These are phyloP conservation scores for Sphenostylis stenocarpa DNA, from an alignment of 306 rosid species.

Conservation along the genomic window DNA sequence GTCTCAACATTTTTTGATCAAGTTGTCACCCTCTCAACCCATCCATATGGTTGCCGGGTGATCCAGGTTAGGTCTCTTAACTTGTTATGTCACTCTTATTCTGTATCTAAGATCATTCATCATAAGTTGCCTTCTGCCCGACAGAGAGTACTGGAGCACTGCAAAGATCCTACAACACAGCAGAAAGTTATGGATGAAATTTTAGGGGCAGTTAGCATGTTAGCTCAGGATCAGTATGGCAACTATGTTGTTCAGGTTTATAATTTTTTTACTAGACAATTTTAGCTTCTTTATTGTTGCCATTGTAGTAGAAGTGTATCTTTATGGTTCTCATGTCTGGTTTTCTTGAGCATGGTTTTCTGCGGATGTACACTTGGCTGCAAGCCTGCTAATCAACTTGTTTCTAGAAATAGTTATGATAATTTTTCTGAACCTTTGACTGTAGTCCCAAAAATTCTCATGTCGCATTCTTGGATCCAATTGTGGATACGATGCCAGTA, in stretches of 20 bases:
- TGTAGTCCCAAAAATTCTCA: background rate
- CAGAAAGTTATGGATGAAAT: constrained; percentile 93
- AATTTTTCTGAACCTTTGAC: background rate
- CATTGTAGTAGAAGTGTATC: background rate
- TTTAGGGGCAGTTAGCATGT: constrained; percentile 91
- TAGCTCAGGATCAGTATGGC: constrained; percentile 98
- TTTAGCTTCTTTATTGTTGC: background rate
- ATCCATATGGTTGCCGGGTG: constrained; percentile 98
- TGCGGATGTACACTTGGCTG: background rate
- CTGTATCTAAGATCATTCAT: background rate
- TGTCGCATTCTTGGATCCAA: too few relatives aligned
- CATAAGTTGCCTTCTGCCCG: constrained; percentile 10
- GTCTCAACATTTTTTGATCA: constrained; percentile 90
- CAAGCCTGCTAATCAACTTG: background rate
- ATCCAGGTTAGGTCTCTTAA: constrained; percentile 58
- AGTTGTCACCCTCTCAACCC: constrained; percentile 92
- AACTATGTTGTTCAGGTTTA: constrained; percentile 96
- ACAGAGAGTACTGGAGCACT: constrained; percentile 96
- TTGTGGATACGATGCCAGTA: too few relatives aligned
- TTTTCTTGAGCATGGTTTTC: background rate
- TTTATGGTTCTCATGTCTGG: background rate
- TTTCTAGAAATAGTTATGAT: background rate
- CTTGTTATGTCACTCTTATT: background rate
- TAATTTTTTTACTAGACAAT: constrained; percentile 24
- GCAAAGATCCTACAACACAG: constrained; percentile 65